Evolutionary conservation across 768 basidiomycete species (phyloP), one percentile per base, ranked within the genome.

Genomic region (Nidularia pulvinata): DNA sequence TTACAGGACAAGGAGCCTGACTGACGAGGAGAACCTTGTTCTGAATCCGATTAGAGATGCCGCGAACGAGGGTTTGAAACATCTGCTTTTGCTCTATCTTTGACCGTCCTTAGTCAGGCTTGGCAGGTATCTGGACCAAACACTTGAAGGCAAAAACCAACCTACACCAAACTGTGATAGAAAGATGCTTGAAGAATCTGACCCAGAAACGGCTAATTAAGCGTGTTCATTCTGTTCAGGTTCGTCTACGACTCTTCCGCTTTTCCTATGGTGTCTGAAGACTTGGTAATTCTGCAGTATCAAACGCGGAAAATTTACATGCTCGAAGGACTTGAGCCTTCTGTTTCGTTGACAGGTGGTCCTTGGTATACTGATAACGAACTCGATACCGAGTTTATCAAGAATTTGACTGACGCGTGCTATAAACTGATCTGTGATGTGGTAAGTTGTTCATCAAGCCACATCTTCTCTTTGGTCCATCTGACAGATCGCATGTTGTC

Each of bases 301-400:
- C 93, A 92, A 11, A 98, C 94, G 3, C 85, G 93, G 47, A 95
- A 95, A 70, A 93, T 97, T 55, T 99, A 95, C 73, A 97, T 98
- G 88, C 83, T 95, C 43, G 84, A 86, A 44, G 83, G 89, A 56
- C 71, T 98, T 5, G 89, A 91, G 54, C 97, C 97, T 2, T 93
- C 93, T 0, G 88, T 93, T 11, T 89, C 94, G 51, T 72, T 98
- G 57, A 96, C 95, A 0, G 97, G 97, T 49, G 97, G 97, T 0
- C 93, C 96, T 2, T 99, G 97, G 96, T 99, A 95, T 65, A 94
- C 92, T 7, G 95, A 96, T 63, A 93, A 93, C 64, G 97, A 97
- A 65, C 84, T 98, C 32, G 97, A 99, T 69, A 89, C 86, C 1
- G 90, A 91, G 62, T 93, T 98, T 62, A 97, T 99, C 62, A 85